A percentile compares a stretch with the other conserved stretches of the same genome.
These are phyloP conservation scores for Phycomyces nitens DNA, from an alignment of 192 early-diverging fungal species.

Conservation along the genomic window DNA sequence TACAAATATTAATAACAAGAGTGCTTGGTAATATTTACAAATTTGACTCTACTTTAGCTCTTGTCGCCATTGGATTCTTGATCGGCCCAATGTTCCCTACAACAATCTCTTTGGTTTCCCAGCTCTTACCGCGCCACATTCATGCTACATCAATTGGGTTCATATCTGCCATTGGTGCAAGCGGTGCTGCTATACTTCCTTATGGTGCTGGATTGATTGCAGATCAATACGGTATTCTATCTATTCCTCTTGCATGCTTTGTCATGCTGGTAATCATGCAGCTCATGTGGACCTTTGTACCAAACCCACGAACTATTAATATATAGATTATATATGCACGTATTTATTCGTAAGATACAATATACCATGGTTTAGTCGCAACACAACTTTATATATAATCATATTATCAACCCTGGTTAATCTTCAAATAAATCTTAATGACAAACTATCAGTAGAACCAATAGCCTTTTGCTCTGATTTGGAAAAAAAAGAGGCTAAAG, in stretches of 20 bases:
- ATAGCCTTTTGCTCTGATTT: no score
- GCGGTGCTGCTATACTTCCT: slow-evolving; percentile 30
- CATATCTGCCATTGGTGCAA: slow-evolving; percentile 27
- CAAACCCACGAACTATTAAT: neutral
- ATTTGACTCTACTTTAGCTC: neutral
- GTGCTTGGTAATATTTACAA: neutral
- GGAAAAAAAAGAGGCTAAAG: no score
- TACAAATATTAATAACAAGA: neutral
- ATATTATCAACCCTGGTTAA: no score
- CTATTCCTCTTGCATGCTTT: slow-evolving; percentile 17
- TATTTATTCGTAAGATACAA: no score
- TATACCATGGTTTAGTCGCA: no score
- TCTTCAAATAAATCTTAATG: no score
- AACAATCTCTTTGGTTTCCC: slow-evolving; percentile 26
- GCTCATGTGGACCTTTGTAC: slow-evolving; percentile 16
- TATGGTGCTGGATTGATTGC: slow-evolving; percentile 28
- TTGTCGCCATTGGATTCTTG: slow-evolving; percentile 19
- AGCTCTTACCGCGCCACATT: slow-evolving; percentile 22
- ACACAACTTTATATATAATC: no score
- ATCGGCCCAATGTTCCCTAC: slow-evolving; percentile 34
- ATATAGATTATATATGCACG: no score
- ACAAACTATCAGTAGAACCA: no score
- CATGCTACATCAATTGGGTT: slow-evolving; percentile 36
- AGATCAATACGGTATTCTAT: slow-evolving; percentile 23
- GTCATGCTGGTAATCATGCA: slow-evolving; percentile 17